A percentile compares a stretch with the other conserved stretches of the same genome.
phyloP scores from a whole-genome alignment of 2,329 filamentous ascomycete genomes.

The Penicillium italicum region DNA sequence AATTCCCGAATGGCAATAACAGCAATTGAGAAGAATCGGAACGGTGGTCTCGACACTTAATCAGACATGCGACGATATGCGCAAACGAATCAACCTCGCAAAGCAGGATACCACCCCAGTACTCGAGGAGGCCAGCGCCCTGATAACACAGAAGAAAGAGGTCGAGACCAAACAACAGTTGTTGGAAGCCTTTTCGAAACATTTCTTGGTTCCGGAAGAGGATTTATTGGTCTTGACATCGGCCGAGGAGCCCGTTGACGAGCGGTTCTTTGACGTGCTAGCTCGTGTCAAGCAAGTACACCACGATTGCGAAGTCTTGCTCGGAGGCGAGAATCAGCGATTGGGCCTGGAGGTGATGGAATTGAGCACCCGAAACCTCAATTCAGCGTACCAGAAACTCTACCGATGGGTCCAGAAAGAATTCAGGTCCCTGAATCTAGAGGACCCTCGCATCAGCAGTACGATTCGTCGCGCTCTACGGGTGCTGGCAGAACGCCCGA shows the following conservation, averaged over 20 bases:
- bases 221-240: constrained; percentile 74
- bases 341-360: constrained; percentile 89
- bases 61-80: constrained; percentile 74
- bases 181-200: constrained; percentile 69
- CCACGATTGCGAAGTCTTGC: constrained; percentile 79
- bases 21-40: constrained; percentile 87
- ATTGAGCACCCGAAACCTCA: constrained; percentile 78
- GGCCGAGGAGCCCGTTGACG: constrained; percentile 76
- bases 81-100: constrained; percentile 69
- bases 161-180: constrained; percentile 77
- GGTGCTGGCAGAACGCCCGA: constrained; percentile 82
- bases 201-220: constrained; percentile 81
- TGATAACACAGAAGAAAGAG: constrained; percentile 69
- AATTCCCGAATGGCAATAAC: constrained; percentile 20
- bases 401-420: constrained; percentile 94
- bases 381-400: constrained; percentile 88
- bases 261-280: constrained; percentile 75
- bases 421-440: constrained; percentile 86
- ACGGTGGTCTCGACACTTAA: constrained; percentile 74
- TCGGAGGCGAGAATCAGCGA: constrained; percentile 85
- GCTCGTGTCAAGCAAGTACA: constrained; percentile 80
- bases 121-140: constrained; percentile 69
- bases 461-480: constrained; percentile 79
- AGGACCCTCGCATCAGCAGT: constrained; percentile 86
- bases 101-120: constrained; percentile 70